These are phyloP conservation scores for Avena atlantica DNA, from an alignment of 176 grass and related monocot species.

Conservation along the genomic window DNA sequence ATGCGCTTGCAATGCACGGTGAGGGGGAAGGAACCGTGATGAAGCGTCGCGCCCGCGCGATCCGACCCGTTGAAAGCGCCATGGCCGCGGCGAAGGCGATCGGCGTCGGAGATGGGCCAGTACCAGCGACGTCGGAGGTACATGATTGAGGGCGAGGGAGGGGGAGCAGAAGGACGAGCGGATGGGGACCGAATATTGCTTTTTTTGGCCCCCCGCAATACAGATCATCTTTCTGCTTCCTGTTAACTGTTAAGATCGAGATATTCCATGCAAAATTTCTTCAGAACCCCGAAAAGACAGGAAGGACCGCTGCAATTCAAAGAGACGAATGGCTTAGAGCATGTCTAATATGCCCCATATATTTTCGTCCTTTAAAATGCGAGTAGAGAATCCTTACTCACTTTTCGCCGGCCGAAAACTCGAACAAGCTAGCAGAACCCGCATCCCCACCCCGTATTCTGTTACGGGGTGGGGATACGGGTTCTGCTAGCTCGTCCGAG, in stretches of 20 bases:
- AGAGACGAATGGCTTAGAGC: not conserved
- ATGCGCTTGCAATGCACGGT: conserved; percentile 34
- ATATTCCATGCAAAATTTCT: conserved; percentile 9
- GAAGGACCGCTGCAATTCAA: not conserved
- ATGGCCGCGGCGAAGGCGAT: conserved; percentile 26
- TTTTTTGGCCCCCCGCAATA: conserved; percentile 5
- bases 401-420: no score
- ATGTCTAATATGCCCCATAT: no score
- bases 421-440: no score
- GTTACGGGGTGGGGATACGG: no score
- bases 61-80: conserved; percentile 16
- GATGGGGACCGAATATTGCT: conserved; percentile 44
- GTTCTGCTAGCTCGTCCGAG: no score
- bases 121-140: conserved; percentile 23
- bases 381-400: no score
- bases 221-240: conserved; percentile 44
- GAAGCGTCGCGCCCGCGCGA: conserved; percentile 46
- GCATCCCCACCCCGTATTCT: no score
- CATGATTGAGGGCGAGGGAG: conserved; percentile 39
- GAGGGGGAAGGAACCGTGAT: conserved; percentile 26
- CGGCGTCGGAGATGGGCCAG: conserved; percentile 39
- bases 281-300: not conserved
- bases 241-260: conserved; percentile 32
- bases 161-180: not conserved
- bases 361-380: no score